A percentile compares a stretch with the other conserved stretches of the same genome.
Conservation (phyloP, 2,329 filamentous ascomycete genomes). For the Alternaria rosae region DNA sequence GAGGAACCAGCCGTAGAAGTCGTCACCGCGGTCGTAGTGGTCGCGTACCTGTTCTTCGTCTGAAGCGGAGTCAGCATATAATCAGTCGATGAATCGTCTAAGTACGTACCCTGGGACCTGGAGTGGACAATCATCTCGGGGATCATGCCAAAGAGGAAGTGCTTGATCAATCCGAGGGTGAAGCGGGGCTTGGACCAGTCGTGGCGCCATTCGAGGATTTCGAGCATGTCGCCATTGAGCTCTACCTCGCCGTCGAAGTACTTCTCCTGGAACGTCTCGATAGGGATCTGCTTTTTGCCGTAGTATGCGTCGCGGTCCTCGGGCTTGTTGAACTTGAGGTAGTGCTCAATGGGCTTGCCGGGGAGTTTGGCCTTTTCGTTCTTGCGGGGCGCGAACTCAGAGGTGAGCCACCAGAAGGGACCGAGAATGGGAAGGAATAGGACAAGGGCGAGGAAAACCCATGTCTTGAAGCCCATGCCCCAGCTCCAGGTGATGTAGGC, state of each 20-base stretch:
- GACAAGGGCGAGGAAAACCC: constrained; percentile 83
- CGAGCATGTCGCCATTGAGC: constrained; percentile 91
- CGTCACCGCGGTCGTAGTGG: constrained; percentile 97
- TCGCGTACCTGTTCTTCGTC: constrained; percentile 98
- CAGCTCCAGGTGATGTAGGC: constrained; percentile 83
- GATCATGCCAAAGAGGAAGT: constrained; percentile 85
- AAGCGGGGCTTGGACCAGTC: constrained; percentile 97
- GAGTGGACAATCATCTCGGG: constrained; percentile 93
- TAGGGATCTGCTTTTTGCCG: constrained; percentile 81
- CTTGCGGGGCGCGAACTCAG: constrained; percentile 82
- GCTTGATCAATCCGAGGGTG: constrained; percentile 83
- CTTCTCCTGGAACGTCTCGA: constrained; percentile 97
- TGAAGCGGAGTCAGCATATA: constrained; percentile 44
- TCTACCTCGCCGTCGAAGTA: constrained; percentile 96
- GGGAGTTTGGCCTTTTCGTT: constrained; percentile 91
- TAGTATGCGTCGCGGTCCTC: constrained; percentile 71
- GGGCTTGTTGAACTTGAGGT: constrained; percentile 78
- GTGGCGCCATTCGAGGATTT: constrained; percentile 90
- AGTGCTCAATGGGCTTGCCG: constrained; percentile 87
- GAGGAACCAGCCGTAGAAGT: constrained; percentile 98
- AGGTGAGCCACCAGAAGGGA: constrained; percentile 81
- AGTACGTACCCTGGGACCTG: constrained; percentile 75
- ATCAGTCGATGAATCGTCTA: background rate
- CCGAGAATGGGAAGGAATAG: constrained; percentile 80
- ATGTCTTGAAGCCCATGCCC: constrained; percentile 85